phyloP scores from a whole-genome alignment of 345 rosid species.

The Eutrema heterophyllum region DNA sequence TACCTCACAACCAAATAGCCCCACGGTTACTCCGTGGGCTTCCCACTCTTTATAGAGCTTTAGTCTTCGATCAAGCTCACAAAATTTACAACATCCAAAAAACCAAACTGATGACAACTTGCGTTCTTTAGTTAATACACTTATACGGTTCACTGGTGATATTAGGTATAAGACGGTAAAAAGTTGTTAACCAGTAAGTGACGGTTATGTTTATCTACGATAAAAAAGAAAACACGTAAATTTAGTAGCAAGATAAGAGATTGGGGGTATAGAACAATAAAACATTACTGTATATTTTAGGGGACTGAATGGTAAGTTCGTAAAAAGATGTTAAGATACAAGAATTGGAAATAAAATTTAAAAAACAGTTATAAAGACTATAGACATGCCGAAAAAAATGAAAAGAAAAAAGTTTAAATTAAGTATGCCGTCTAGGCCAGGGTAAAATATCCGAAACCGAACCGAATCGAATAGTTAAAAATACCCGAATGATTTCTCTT shows the following conservation, averaged over 20 bases:
- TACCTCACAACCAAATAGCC: constrained; percentile 15
- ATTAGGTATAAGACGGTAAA: neutral
- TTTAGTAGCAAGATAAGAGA: neutral
- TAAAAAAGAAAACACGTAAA: neutral
- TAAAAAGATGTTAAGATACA: neutral
- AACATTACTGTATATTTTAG: too few relatives aligned
- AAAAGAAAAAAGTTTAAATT: too few relatives aligned
- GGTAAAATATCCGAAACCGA: too few relatives aligned
- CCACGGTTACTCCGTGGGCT: constrained; percentile 19
- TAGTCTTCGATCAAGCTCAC: neutral
- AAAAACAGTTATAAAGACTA: too few relatives aligned
- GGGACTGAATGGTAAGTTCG: too few relatives aligned
- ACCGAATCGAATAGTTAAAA: too few relatives aligned
- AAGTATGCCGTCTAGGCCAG: too few relatives aligned
- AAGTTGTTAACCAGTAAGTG: neutral
- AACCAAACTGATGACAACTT: neutral
- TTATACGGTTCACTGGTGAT: neutral
- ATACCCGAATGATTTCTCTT: too few relatives aligned
- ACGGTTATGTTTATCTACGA: neutral
- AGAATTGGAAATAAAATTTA: too few relatives aligned
- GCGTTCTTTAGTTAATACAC: neutral
- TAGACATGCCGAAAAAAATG: too few relatives aligned
- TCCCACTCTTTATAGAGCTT: neutral
- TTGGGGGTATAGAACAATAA: too few relatives aligned
- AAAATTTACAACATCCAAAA: neutral